phyloP scores from a whole-genome alignment of 306 rosid genomes.

The Hippophae gyantsensis region DNA sequence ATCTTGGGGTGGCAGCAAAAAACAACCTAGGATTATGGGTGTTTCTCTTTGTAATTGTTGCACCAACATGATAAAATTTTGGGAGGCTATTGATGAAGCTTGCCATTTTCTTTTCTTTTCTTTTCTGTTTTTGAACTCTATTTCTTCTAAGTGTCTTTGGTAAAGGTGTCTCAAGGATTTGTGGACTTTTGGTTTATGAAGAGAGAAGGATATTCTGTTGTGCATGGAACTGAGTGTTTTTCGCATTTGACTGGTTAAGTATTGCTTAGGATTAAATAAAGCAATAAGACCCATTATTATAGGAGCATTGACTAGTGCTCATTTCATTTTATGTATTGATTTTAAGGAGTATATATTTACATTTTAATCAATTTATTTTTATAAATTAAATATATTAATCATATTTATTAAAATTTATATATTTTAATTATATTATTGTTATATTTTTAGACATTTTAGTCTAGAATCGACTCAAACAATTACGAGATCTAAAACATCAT shows the following conservation, averaged over 20 bases:
- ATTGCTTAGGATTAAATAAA: neutral
- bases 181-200: slow-evolving; percentile 13
- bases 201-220: neutral
- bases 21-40: slow-evolving; percentile 28
- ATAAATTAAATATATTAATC: too few species aligned
- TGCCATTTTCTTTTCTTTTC: slow-evolving; percentile 32
- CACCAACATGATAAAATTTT: slow-evolving; percentile 38
- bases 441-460: too few species aligned
- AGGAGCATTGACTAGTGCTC: slow-evolving; percentile 8
- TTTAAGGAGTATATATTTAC: too few species aligned
- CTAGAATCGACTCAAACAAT: too few species aligned
- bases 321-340: neutral
- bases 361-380: too few species aligned
- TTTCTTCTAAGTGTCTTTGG: neutral
- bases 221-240: slow-evolving; percentile 23
- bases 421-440: too few species aligned
- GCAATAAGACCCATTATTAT: slow-evolving; percentile 32
- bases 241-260: slow-evolving; percentile 21
- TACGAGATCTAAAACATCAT: too few species aligned
- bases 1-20: slow-evolving; percentile 38
- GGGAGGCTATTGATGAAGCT: slow-evolving; percentile 27
- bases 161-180: neutral
- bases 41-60: slow-evolving; percentile 30
- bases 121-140: neutral
- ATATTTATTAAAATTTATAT: too few species aligned